Evolutionary conservation across 2,329 filamentous ascomycete genomes (phyloP), one percentile per base, ranked within the genome.

Genomic region (Tolypocladium endophyticum): DNA sequence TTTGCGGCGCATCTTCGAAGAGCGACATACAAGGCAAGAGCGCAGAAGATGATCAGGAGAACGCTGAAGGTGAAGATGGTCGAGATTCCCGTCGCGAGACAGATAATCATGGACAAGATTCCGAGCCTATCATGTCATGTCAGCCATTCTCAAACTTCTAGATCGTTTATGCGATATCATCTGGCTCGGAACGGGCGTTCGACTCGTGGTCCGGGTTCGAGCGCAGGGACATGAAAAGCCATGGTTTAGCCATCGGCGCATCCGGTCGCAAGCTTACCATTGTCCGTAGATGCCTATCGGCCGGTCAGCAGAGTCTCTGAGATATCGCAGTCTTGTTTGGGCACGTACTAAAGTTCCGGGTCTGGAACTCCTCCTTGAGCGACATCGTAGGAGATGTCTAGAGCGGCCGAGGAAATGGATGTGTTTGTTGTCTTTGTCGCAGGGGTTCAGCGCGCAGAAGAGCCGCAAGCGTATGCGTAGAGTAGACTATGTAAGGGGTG

Each of bases 341-440:
- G 2, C 62, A 77, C 86, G 69, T 79, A 89, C 86, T 89, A 76
- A 89, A 89, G 77, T 89, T 89, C 70, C 87, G 80, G 62, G 86
- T 87, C 72, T 81, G 81, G 71, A 89, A 87, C 75, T 89, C 86
- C 70, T 89, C 86, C 74, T 83, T 83, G 77, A 89, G 80, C 72
- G 85, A 82, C 86, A 88, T 88, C 64, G 77, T 86, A 79, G 67
- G 70, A 69, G 65, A 23, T 67, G 61, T 60, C 57, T 62, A 58
- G 56, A 59, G 47, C 55, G 55, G 30, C 47, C 57, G 30, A 52
- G 18, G 11, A 53, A 35, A 9, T 28, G 28, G 50, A 33, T 20
- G 50, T 55, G 58, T 28, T 14, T 54, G 52, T 53, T 58, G 23
- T 60, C 55, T 59, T 60, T 28, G 59, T 55, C 56, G 58, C 60